Percentiles rank a stretch among this genome's conserved stretches.
These are phyloP conservation scores for Bullera alba DNA, from an alignment of 768 basidiomycete genomes.

Conservation along the genomic window DNA sequence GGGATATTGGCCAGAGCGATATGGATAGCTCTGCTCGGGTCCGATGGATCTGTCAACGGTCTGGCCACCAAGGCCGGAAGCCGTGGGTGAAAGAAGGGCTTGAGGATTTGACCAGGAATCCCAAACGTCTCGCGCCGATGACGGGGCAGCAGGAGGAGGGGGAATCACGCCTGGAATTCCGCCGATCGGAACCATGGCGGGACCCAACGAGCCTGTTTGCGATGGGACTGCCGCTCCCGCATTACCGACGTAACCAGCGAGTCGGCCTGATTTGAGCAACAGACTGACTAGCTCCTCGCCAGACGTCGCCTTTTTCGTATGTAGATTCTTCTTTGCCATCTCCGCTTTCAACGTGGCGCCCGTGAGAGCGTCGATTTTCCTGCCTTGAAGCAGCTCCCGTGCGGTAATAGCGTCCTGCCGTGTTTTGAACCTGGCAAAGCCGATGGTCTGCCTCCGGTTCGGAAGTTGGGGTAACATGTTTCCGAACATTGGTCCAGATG, in stretches of 20 bases:
- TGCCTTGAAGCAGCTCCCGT: constrained; percentile 77
- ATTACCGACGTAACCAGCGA: constrained; percentile 18
- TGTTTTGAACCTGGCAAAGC: constrained; percentile 91
- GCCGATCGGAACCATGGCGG: not conserved
- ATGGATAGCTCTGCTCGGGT: not conserved
- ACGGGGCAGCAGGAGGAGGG: not conserved
- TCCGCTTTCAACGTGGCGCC: constrained; percentile 91
- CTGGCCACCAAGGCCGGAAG: too few species aligned
- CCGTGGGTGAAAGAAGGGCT: too few species aligned
- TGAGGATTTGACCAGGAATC: constrained; percentile 24
- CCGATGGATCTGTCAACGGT: not conserved
- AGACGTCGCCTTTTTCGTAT: constrained; percentile 87
- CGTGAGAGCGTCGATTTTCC: constrained; percentile 84
- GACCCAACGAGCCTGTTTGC: not conserved
- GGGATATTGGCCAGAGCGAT: not conserved
- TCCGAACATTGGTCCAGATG: constrained; percentile 16
- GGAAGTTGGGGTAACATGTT: constrained; percentile 48
- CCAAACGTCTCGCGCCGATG: constrained; percentile 24
- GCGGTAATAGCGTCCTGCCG: constrained; percentile 81
- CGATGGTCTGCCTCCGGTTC: constrained; percentile 85
- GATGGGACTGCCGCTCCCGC: not conserved
- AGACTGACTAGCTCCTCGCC: constrained; percentile 45
- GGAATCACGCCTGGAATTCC: not conserved
- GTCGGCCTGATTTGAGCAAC: constrained; percentile 28
- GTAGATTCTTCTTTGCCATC: constrained; percentile 99